A percentile compares a stretch with the other conserved stretches of the same genome.
phyloP scores from a whole-genome alignment of 495 filamentous ascomycete species.

The Podospora conica region DNA sequence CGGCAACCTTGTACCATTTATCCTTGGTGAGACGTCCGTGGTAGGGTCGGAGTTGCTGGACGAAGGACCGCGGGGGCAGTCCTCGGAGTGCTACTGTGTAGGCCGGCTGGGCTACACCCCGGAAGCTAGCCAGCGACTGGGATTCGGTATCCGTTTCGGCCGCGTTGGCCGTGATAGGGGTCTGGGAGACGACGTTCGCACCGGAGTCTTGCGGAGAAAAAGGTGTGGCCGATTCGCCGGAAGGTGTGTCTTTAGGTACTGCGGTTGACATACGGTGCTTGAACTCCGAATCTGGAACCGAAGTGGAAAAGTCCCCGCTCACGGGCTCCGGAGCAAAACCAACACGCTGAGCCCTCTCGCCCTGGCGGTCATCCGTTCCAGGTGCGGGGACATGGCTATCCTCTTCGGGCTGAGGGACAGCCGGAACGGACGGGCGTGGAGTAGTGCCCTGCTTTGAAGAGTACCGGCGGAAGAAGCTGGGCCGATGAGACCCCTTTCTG shows the following conservation, averaged over 20 bases:
- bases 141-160: slow-evolving; percentile 34
- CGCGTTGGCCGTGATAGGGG: not conserved
- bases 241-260: not conserved
- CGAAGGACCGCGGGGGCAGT: slow-evolving; percentile 59
- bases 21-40: slow-evolving; percentile 73
- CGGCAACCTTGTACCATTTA: slow-evolving; percentile 67
- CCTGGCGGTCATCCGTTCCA: not conserved
- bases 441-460: slow-evolving; percentile 28
- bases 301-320: not conserved
- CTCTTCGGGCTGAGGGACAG: not conserved
- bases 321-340: not conserved
- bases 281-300: not conserved
- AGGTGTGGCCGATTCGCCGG: not conserved
- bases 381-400: not conserved
- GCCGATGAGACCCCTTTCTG: slow-evolving; percentile 23
- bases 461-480: slow-evolving; percentile 35
- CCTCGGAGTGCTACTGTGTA: slow-evolving; percentile 58
- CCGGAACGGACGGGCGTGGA: not conserved
- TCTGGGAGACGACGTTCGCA: not conserved
- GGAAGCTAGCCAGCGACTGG: slow-evolving; percentile 22
- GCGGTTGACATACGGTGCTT: not conserved
- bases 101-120: slow-evolving; percentile 23
- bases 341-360: not conserved
- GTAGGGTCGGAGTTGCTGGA: slow-evolving; percentile 63
- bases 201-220: not conserved